phyloP scores from a whole-genome alignment of 1,284 basidiomycete species.

The Cutaneotrichosporon curvatum region DNA sequence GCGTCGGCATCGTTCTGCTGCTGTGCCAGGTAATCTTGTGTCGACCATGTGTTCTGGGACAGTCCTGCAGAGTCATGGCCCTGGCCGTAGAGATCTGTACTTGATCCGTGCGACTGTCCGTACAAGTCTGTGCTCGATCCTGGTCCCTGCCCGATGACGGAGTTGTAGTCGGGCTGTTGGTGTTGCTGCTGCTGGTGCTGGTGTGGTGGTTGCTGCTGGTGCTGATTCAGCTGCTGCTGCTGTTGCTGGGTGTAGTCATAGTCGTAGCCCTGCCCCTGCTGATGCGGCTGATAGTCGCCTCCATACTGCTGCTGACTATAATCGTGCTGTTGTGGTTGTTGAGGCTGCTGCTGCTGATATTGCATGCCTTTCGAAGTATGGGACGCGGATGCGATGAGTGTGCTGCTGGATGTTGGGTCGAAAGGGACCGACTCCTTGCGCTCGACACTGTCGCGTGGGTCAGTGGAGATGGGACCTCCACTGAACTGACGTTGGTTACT shows the following conservation, averaged over 20 bases:
- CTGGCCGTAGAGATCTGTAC: too few species aligned
- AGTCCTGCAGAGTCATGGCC: too few species aligned
- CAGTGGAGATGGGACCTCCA: neutral
- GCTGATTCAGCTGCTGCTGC: slow-evolving; percentile 1
- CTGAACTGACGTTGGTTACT: too few species aligned
- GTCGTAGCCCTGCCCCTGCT: neutral
- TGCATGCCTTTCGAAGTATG: slow-evolving; percentile 2
- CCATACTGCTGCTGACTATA: too few species aligned
- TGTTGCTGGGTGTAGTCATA: slow-evolving; percentile 6
- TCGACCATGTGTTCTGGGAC: neutral
- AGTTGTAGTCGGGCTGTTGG: neutral
- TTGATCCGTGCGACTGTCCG: too few species aligned
- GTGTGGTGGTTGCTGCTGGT: neutral
- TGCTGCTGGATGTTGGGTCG: slow-evolving; percentile 29
- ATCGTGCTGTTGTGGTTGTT: neutral
- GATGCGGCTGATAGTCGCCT: slow-evolving; percentile 6
- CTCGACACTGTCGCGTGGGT: slow-evolving; percentile 7
- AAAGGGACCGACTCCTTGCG: slow-evolving; percentile 39
- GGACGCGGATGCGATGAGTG: slow-evolving; percentile 32
- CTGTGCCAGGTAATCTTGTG: slow-evolving; percentile 5
- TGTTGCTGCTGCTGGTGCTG: slow-evolving; percentile 6
- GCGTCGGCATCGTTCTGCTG: neutral
- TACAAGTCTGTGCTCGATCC: too few species aligned
- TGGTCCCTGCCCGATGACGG: too few species aligned
- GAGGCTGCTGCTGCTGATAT: too few species aligned